A percentile compares a stretch with the other conserved stretches of the same genome.
phyloP scores from a whole-genome alignment of 2,329 filamentous ascomycete genomes.

The Aspergillus viridinutans region DNA sequence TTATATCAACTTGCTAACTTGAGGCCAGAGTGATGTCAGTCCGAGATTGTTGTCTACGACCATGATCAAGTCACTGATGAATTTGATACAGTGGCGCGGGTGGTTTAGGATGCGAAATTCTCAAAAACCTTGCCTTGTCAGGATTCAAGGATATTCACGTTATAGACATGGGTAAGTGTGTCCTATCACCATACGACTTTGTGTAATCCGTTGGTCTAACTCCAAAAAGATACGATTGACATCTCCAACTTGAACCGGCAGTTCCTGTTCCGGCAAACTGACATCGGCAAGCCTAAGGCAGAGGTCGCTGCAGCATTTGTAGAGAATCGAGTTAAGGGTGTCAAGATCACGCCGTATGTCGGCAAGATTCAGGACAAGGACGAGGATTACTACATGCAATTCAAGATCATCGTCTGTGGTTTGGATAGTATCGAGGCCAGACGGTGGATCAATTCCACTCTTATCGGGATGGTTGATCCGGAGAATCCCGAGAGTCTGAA shows the following conservation, averaged over 20 bases:
- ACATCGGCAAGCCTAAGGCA: slow-evolving; percentile 92
- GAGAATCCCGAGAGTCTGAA: slow-evolving; percentile 82
- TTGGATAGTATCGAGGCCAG: slow-evolving; percentile 95
- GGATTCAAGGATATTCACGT: slow-evolving; percentile 97
- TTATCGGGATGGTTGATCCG: slow-evolving; percentile 84
- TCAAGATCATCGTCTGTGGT: slow-evolving; percentile 88
- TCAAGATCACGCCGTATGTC: slow-evolving; percentile 90
- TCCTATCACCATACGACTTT: not conserved
- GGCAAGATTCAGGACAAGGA: slow-evolving; percentile 96
- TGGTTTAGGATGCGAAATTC: slow-evolving; percentile 89
- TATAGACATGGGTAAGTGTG: slow-evolving; percentile 85
- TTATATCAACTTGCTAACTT: slow-evolving; percentile 17
- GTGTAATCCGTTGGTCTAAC: slow-evolving; percentile 11
- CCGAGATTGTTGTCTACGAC: not conserved
- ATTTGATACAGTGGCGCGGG: slow-evolving; percentile 70
- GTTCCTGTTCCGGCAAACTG: slow-evolving; percentile 86
- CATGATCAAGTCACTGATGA: slow-evolving; percentile 21
- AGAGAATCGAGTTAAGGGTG: slow-evolving; percentile 80
- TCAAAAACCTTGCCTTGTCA: slow-evolving; percentile 92
- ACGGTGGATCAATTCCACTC: slow-evolving; percentile 95
- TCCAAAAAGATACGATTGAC: slow-evolving; percentile 80
- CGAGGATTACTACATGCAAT: slow-evolving; percentile 94
- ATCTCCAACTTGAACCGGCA: slow-evolving; percentile 97
- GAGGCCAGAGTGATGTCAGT: slow-evolving; percentile 51
- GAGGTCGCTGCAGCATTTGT: slow-evolving; percentile 91